phyloP scores from a whole-genome alignment of 345 rosid species.

The Triadica sebifera region DNA sequence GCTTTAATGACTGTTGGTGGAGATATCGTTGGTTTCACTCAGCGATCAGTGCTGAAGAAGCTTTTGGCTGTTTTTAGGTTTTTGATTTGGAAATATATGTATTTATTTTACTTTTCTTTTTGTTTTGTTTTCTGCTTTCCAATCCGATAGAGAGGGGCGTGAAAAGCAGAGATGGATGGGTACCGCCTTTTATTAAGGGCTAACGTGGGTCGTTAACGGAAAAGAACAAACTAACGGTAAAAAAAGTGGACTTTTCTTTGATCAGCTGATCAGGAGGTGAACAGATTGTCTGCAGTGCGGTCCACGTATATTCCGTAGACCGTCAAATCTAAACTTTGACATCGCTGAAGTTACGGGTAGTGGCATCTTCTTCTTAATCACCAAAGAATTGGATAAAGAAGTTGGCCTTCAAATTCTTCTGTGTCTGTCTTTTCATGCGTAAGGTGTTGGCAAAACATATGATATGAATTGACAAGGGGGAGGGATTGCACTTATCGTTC shows the following conservation, averaged over 20 bases:
- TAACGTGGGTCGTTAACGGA: constrained; percentile 43
- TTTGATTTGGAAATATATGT: neutral
- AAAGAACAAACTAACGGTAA: constrained; percentile 44
- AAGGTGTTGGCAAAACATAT: too few species aligned
- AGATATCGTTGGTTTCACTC: constrained; percentile 51
- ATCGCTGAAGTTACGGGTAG: too few species aligned
- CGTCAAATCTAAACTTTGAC: neutral
- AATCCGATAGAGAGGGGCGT: too few species aligned
- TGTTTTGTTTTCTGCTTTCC: constrained; percentile 20
- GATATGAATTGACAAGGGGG: too few species aligned
- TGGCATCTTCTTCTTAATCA: too few species aligned
- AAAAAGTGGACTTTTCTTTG: constrained; percentile 10
- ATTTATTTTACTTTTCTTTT: neutral
- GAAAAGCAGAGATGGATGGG: constrained; percentile 2
- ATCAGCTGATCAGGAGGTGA: neutral
- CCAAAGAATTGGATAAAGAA: too few species aligned
- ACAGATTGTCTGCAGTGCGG: neutral
- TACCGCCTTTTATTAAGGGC: constrained; percentile 5
- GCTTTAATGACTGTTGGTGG: constrained; percentile 39
- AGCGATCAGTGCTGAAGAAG: constrained; percentile 34
- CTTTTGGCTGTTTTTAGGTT: constrained; percentile 11
- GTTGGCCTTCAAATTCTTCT: too few species aligned
- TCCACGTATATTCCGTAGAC: neutral
- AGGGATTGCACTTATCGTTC: too few species aligned
- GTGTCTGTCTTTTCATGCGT: too few species aligned